These are phyloP conservation scores for Candida ortonii DNA, from an alignment of 805 yeast species.

Conservation along the genomic window DNA sequence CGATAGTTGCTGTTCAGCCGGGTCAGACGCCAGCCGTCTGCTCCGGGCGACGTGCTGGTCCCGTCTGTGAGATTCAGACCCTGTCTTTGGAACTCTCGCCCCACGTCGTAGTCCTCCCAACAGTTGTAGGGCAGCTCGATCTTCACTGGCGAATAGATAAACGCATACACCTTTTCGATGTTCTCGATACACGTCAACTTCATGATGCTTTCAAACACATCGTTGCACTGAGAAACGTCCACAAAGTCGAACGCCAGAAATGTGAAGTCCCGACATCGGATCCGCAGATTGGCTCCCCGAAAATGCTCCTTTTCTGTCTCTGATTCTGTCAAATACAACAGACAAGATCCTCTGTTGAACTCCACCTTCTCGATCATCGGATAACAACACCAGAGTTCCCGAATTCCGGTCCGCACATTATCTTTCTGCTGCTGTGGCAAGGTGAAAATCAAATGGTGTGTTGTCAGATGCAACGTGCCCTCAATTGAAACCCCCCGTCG, in stretches of 20 bases:
- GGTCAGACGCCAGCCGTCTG: constrained; percentile 64
- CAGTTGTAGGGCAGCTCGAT: constrained; percentile 63
- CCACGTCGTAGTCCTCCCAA: constrained; percentile 68
- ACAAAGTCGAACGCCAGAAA: constrained; percentile 73
- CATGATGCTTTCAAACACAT: constrained; percentile 71
- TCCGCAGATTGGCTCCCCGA: constrained; percentile 53
- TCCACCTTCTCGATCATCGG: constrained; percentile 71
- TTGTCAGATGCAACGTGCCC: constrained; percentile 67
- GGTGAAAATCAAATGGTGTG: constrained; percentile 72
- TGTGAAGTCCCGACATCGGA: constrained; percentile 83
- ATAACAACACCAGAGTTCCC: constrained; percentile 90
- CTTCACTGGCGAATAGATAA: constrained; percentile 70
- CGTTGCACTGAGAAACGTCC: constrained; percentile 56
- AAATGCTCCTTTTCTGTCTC: constrained; percentile 19
- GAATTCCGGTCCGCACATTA: constrained; percentile 25
- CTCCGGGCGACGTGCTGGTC: constrained; percentile 14
- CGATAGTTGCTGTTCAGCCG: constrained; percentile 59
- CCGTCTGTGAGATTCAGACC: constrained; percentile 44
- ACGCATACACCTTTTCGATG: constrained; percentile 71
- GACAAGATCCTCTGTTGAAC: constrained; percentile 53
- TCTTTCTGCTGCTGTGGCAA: constrained; percentile 20
- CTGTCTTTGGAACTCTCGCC: constrained; percentile 69
- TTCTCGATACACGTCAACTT: constrained; percentile 56
- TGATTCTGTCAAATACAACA: constrained; percentile 19
- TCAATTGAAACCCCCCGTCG: constrained; percentile 53